Evolutionary conservation across 2,329 filamentous ascomycete genomes (phyloP).

Genomic region (Diaporthe batatas): DNA sequence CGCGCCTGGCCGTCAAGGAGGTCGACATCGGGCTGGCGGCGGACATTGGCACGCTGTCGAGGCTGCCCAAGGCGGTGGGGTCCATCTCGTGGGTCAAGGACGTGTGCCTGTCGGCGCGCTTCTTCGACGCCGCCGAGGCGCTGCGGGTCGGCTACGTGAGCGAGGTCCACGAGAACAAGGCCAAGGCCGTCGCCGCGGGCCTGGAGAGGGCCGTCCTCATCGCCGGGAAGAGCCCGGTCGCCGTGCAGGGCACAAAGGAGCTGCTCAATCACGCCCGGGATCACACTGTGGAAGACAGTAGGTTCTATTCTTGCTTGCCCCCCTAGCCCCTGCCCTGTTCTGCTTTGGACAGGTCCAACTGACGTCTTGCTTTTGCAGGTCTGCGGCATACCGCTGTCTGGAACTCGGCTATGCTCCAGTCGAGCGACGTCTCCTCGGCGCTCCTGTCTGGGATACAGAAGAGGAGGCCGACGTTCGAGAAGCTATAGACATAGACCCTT

Average conservation of each 20-base stretch:
- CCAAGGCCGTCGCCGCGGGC: conserved; percentile 71
- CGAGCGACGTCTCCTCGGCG: conserved; percentile 80
- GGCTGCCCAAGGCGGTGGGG: conserved; percentile 80
- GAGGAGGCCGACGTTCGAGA: conserved; percentile 85
- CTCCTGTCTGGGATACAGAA: conserved; percentile 83
- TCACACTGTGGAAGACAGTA: conserved; percentile 81
- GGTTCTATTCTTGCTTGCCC: conserved; percentile 54
- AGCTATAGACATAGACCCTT: conserved; percentile 68
- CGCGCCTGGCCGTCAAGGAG: conserved; percentile 80
- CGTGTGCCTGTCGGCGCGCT: conserved; percentile 77
- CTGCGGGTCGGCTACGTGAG: conserved; percentile 78
- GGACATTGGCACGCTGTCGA: conserved; percentile 81
- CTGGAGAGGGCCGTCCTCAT: conserved; percentile 75
- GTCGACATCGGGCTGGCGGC: conserved; percentile 86
- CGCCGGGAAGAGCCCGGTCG: conserved; percentile 87
- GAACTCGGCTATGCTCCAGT: conserved; percentile 89
- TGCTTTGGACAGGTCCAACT: conserved; percentile 21
- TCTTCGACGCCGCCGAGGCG: conserved; percentile 79
- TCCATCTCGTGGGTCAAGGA: conserved; percentile 84
- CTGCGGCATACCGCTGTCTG: conserved; percentile 87
- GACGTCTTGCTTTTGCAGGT: conserved; percentile 55
- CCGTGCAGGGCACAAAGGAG: conserved; percentile 89
- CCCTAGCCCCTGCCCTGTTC: conserved; percentile 17
- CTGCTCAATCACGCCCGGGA: conserved; percentile 86
- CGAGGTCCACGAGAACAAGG: conserved; percentile 73